Base-by-base conservation (phyloP, 148 eudicot species). In the Spergularia marina region DNA sequence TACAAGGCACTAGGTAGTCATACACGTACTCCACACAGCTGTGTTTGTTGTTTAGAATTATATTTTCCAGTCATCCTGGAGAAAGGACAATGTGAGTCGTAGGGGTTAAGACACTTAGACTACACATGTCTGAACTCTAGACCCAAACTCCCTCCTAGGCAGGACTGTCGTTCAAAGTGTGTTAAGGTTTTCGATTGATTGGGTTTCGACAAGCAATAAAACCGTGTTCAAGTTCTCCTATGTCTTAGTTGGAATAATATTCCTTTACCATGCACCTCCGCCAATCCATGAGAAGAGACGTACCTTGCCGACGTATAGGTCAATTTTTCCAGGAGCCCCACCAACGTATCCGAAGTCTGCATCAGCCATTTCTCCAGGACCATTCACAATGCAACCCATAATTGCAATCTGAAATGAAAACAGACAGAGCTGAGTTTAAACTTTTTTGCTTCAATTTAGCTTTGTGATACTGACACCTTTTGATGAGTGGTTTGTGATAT, bases 291-390 rank as follows among this genome's bases (percentile, higher is more conserved):
- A 56, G 64, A 47, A 74, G 13, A 30, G 57, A 0, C 34, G 36
- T 83, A 94, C 98, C 98, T 94, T 94, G 71, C 98, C 97, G 20
- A 94, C 98, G 53, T 92, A 95, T 52, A 95, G 91, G 77, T 95
- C 99, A 74, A 95, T 95, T 86, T 95, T 95, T 73, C 99, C 99
- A 55, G 99, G 99, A 78, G 97, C 91, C 70, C 99, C 99, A 69
- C 97, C 99, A 54, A 95, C 99, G 54, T 95, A 95, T 54, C 99
- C 99, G 65, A 95, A 95, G 88, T 95, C 97, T 69, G 99, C 99
- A 89, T 95, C 99, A 67, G 97, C 99, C 99, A 95, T 95, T 85
- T 95, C 99, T 75, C 99, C 99, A 10, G 97, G 99, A 72, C 99
- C 99, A 78, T 95, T 95, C 57, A 95, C 99, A 81, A 95, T 95